Base-by-base conservation (phyloP, 139 green algal genomes). In the Zygnema circumcarinatum region DNA sequence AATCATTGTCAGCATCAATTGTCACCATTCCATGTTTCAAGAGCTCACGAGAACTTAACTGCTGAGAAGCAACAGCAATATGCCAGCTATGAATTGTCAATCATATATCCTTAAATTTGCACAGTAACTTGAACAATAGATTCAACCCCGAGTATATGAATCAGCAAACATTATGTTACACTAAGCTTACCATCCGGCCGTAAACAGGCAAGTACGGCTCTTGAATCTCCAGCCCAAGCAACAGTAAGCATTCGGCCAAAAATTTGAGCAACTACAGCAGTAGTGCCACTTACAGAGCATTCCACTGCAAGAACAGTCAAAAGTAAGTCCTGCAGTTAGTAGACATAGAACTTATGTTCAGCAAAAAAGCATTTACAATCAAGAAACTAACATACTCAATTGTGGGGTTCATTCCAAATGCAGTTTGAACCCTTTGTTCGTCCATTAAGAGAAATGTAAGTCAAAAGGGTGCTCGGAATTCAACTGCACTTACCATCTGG, bases 211-310 rank as follows among this genome's bases (percentile, higher is more conserved):
- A 97, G 52, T 39, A 97, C 93, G 0, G 90, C 94, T 11, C 95
- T 89, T 35, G 92, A 96, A 92, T 98, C 96, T 7, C 96, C 96
- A 39, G 97, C 95, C 96, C 96, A 98, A 0, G 94, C 95, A 0
- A 92, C 92, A 39, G 91, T 95, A 16, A 98, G 89, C 67, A 83
- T 92, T 31, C 76, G 84, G 29, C 72, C 33, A 29, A 81, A 72
- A 0, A 90, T 32, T 54, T 73, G 76, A 47, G 85, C 89, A 1
- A 97, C 88, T 29, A 95, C 93, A 0, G 94, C 94, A 0, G 96
- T 98, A 73, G 89, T 95, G 41, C 96, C 96, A 87, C 94, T 97
- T 87, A 97, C 95, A 82, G 95, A 79, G 83, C 83, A 89, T 21
- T 89, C 74, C 21, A 89, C 38, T 83, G 76, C 33, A 35, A 83